Evolutionary conservation across 2,329 filamentous ascomycete genomes (phyloP).

Genomic region (Aureobasidium vineae): DNA sequence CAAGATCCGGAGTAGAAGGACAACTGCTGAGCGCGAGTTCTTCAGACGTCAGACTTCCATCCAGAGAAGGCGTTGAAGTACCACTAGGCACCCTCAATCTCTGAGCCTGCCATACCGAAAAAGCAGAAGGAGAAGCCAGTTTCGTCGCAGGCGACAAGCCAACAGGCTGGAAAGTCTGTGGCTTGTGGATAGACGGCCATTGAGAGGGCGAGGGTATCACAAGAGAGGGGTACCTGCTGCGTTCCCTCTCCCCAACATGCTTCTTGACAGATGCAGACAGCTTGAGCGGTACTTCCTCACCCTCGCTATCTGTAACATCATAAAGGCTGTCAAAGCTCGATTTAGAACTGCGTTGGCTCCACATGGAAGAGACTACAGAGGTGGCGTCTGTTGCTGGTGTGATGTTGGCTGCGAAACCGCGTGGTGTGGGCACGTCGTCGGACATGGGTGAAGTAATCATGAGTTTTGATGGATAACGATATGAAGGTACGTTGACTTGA

Average conservation of each 20-base stretch:
- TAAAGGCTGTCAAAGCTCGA: constrained; percentile 86
- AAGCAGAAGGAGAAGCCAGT: constrained; percentile 47
- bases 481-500: constrained; percentile 37
- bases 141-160: constrained; percentile 52
- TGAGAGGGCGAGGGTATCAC: constrained; percentile 58
- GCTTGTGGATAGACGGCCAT: constrained; percentile 57
- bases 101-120: constrained; percentile 64
- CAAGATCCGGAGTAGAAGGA: constrained; percentile 76
- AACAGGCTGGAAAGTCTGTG: constrained; percentile 43
- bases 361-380: constrained; percentile 42
- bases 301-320: constrained; percentile 73
- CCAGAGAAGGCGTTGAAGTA: constrained; percentile 81
- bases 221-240: constrained; percentile 56
- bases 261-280: constrained; percentile 54
- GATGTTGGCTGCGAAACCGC: constrained; percentile 44
- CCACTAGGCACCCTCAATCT: constrained; percentile 66
- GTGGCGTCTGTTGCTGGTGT: constrained; percentile 53
- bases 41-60: constrained; percentile 85
- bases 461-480: constrained; percentile 38
- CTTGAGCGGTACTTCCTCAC: constrained; percentile 54
- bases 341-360: constrained; percentile 64
- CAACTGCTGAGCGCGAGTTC: constrained; percentile 81
- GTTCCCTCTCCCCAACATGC: constrained; percentile 33
- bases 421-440: constrained; percentile 69
- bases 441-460: constrained; percentile 46